These are phyloP conservation scores for Suillus subalutaceus DNA, from an alignment of 768 basidiomycete genomes.

Conservation along the genomic window DNA sequence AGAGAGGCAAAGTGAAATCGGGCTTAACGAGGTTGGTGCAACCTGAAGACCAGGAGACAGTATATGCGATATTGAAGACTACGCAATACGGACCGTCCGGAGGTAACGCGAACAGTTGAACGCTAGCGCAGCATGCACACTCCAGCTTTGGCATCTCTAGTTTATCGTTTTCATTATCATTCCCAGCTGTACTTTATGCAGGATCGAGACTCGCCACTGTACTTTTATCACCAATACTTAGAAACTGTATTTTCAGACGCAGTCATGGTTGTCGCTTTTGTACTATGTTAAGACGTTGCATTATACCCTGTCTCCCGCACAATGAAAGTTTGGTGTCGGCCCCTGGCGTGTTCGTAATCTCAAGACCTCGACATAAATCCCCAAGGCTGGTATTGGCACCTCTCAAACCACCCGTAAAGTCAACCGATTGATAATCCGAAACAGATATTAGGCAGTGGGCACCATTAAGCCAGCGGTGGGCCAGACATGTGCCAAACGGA, in stretches of 20 bases:
- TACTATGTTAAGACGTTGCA: neutral
- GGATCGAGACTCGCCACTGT: neutral
- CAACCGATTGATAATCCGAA: neutral
- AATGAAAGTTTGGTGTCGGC: neutral
- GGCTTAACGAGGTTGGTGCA: neutral
- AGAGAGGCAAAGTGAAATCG: slow-evolving; percentile 2
- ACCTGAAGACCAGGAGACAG: neutral
- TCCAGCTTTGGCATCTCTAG: neutral
- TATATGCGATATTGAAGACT: neutral
- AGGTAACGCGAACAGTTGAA: neutral
- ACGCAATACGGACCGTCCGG: neutral
- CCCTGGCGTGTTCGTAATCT: neutral
- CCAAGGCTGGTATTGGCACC: neutral
- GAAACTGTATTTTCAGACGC: neutral
- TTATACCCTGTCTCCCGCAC: neutral
- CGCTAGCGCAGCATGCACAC: neutral
- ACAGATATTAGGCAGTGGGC: neutral
- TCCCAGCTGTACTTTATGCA: neutral
- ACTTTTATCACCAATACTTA: neutral
- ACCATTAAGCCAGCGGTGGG: neutral
- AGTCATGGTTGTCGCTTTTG: neutral
- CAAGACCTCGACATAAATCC: neutral
- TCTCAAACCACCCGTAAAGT: neutral
- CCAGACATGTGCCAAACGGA: neutral
- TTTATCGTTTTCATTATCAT: neutral